phyloP scores from a whole-genome alignment of 768 basidiomycete species.

The Gymnopilus dilepis region DNA sequence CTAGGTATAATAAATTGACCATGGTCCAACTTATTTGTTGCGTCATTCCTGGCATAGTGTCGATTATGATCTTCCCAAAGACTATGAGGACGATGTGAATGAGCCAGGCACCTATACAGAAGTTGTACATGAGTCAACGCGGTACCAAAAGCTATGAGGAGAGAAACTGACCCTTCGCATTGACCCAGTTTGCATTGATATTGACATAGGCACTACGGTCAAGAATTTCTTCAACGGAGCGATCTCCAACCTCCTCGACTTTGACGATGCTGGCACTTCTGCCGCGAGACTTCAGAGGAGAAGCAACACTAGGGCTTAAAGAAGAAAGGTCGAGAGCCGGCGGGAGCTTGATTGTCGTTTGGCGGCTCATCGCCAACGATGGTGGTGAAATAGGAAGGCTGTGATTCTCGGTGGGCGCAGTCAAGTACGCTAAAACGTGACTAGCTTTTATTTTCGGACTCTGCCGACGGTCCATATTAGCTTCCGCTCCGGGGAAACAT shows the following conservation, averaged over 20 bases:
- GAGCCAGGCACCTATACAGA: slow-evolving; percentile 86
- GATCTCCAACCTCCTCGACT: slow-evolving; percentile 80
- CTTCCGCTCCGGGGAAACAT: background rate
- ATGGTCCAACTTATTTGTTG: slow-evolving; percentile 96
- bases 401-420: slow-evolving; percentile 11
- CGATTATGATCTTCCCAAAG: slow-evolving; percentile 89
- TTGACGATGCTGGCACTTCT: slow-evolving; percentile 81
- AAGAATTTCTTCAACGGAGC: slow-evolving; percentile 72
- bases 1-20: slow-evolving; percentile 88
- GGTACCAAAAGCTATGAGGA: slow-evolving; percentile 7
- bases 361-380: slow-evolving; percentile 49
- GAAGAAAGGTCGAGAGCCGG: slow-evolving; percentile 51
- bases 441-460: slow-evolving; percentile 25
- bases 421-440: slow-evolving; percentile 15
- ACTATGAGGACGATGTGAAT: slow-evolving; percentile 95
- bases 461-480: slow-evolving; percentile 28
- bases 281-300: slow-evolving; percentile 48
- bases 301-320: slow-evolving; percentile 27
- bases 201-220: slow-evolving; percentile 85
- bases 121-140: slow-evolving; percentile 9
- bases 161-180: slow-evolving; percentile 75
- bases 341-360: slow-evolving; percentile 62
- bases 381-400: slow-evolving; percentile 12
- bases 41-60: slow-evolving; percentile 92
- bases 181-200: slow-evolving; percentile 93